These are phyloP conservation scores for Adansonia rubrostipa DNA, from an alignment of 441 rosid genomes.

Conservation along the genomic window DNA sequence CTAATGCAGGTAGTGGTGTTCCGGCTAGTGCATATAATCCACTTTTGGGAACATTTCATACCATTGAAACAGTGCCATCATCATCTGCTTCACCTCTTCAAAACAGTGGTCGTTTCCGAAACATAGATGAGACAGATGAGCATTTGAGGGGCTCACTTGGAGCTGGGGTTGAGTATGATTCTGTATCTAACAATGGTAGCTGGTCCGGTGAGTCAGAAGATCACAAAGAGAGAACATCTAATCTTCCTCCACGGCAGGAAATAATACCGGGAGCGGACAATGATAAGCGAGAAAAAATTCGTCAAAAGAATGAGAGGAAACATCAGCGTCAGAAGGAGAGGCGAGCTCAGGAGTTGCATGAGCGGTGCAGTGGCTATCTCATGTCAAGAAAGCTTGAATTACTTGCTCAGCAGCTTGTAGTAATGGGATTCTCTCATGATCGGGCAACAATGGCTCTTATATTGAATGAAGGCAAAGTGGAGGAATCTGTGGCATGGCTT, in stretches of 20 bases:
- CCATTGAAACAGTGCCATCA: slow-evolving; percentile 53
- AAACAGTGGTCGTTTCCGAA: slow-evolving; percentile 59
- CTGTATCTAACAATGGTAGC: slow-evolving; percentile 79
- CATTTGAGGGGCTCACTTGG: slow-evolving; percentile 46
- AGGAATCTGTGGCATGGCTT: slow-evolving; percentile 84
- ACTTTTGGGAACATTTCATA: slow-evolving; percentile 62
- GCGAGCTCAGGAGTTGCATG: slow-evolving; percentile 84
- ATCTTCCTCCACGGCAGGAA: slow-evolving; percentile 50
- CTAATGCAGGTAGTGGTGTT: slow-evolving; percentile 44
- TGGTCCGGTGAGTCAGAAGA: slow-evolving; percentile 92
- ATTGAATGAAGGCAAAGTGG: slow-evolving; percentile 81
- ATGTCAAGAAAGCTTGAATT: slow-evolving; percentile 81
- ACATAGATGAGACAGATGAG: slow-evolving; percentile 70
- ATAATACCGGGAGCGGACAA: slow-evolving; percentile 63
- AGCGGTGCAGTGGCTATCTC: slow-evolving; percentile 68
- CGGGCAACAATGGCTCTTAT: slow-evolving; percentile 81
- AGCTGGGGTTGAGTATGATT: slow-evolving; percentile 64
- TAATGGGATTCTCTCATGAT: slow-evolving; percentile 84
- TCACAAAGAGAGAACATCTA: slow-evolving; percentile 60
- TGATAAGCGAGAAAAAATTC: slow-evolving; percentile 76
- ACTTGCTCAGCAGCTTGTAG: slow-evolving; percentile 74
- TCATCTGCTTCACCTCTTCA: slow-evolving; percentile 48
- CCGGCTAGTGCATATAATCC: slow-evolving; percentile 78
- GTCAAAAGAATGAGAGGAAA: slow-evolving; percentile 85
- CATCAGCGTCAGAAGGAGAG: slow-evolving; percentile 90